Evolutionary conservation across 768 basidiomycete species (phyloP).

Genomic region (Podaxis sp.): DNA sequence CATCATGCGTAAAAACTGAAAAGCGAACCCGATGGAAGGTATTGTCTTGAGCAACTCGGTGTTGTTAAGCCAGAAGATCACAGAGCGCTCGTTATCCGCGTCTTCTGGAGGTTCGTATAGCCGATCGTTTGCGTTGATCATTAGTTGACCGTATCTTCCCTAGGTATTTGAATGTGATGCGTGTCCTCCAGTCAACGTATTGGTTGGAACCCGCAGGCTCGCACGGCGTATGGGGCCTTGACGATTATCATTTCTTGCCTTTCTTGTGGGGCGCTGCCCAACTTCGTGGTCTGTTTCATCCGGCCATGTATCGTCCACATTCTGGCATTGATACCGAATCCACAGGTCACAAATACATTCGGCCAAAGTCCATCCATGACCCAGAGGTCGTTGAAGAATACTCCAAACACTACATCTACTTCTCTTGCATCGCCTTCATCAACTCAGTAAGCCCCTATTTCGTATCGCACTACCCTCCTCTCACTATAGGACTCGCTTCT

Average conservation of each 20-base stretch:
- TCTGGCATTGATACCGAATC: neutral
- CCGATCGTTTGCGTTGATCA: neutral
- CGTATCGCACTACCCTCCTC: neutral
- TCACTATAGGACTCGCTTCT: neutral
- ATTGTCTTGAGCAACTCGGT: slow-evolving; percentile 76
- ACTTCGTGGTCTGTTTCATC: slow-evolving; percentile 46
- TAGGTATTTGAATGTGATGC: slow-evolving; percentile 81
- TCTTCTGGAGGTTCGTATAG: slow-evolving; percentile 80
- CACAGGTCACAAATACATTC: slow-evolving; percentile 83
- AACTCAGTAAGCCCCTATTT: slow-evolving; percentile 66
- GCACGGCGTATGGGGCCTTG: slow-evolving; percentile 96
- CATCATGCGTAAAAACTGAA: neutral
- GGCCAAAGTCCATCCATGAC: slow-evolving; percentile 92
- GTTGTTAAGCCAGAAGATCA: slow-evolving; percentile 66
- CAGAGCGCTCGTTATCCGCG: slow-evolving; percentile 70
- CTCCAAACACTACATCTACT: slow-evolving; percentile 92
- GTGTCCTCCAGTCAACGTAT: slow-evolving; percentile 86
- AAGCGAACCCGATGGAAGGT: slow-evolving; percentile 39
- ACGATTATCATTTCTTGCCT: slow-evolving; percentile 95
- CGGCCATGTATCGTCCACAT: neutral
- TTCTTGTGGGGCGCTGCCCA: slow-evolving; percentile 89
- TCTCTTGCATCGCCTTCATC: slow-evolving; percentile 94
- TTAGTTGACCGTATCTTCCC: slow-evolving; percentile 26
- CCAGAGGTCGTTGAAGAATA: slow-evolving; percentile 90
- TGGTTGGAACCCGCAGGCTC: slow-evolving; percentile 99